Conservation (phyloP, 2,329 filamentous ascomycete species). For the Sporothrix schenckii region DNA sequence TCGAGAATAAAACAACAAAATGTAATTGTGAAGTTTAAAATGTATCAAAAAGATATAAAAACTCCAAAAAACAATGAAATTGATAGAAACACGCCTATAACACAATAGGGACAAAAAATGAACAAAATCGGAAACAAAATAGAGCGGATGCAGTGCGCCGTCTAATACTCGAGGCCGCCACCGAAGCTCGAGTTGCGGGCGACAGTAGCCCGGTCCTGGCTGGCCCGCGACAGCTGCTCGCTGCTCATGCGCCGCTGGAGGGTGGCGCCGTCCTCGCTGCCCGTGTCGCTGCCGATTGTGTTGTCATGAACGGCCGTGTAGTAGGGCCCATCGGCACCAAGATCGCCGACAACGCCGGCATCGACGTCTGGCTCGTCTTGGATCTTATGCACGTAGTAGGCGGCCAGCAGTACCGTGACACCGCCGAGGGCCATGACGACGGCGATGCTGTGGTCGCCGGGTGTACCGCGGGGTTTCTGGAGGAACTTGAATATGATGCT, state of each 20-base stretch:
- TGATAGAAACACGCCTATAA: not conserved
- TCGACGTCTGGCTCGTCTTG: constrained; percentile 64
- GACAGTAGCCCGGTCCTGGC: constrained; percentile 51
- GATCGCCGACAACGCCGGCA: constrained; percentile 44
- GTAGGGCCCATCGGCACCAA: constrained; percentile 49
- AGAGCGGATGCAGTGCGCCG: not conserved
- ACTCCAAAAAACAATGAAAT: not conserved
- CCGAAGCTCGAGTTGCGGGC: constrained; percentile 56
- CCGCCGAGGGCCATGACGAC: constrained; percentile 87
- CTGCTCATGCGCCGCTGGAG: constrained; percentile 48
- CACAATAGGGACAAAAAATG: not conserved
- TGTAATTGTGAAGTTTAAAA: not conserved
- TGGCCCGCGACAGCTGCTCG: constrained; percentile 49
- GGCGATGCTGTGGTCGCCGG: constrained; percentile 83
- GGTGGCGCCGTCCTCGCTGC: constrained; percentile 6
- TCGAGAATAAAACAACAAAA: not conserved
- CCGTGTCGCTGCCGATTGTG: constrained; percentile 26
- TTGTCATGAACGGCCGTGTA: constrained; percentile 25
- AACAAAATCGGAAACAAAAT: not conserved
- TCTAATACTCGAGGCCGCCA: constrained; percentile 51
- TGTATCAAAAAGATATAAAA: not conserved
- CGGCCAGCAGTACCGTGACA: constrained; percentile 73
- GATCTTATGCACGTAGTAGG: constrained; percentile 70
- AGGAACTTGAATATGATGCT: constrained; percentile 81
- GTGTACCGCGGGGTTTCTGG: constrained; percentile 82